Percentiles rank a stretch among this genome's conserved stretches.
phyloP scores from a whole-genome alignment of 306 rosid genomes.

The Spatholobus suberectus region DNA sequence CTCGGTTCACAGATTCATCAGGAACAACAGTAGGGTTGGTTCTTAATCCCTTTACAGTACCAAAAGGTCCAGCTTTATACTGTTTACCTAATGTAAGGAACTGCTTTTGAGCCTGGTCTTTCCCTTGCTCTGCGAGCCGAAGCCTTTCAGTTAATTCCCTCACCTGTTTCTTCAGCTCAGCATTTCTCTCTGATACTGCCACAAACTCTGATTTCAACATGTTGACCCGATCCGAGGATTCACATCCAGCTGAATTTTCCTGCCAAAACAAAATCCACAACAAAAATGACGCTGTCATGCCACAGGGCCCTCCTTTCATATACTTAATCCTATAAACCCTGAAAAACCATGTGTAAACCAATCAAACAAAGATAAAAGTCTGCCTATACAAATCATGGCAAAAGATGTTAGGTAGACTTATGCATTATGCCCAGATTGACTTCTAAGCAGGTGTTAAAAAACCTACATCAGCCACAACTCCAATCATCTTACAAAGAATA shows the following conservation, averaged over 20 bases:
- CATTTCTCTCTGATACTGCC: slow-evolving; percentile 61
- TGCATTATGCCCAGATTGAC: slow-evolving; percentile 7
- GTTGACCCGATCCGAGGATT: slow-evolving; percentile 70
- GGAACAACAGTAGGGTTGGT: slow-evolving; percentile 75
- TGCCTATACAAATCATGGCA: background rate
- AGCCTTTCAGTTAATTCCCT: slow-evolving; percentile 77
- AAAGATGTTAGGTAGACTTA: background rate
- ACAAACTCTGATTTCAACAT: slow-evolving; percentile 69
- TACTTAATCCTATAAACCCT: background rate
- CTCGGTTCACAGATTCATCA: slow-evolving; percentile 87
- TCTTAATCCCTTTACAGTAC: slow-evolving; percentile 80
- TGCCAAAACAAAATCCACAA: slow-evolving; percentile 23
- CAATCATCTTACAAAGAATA: slow-evolving; percentile 19
- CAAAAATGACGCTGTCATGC: slow-evolving; percentile 33
- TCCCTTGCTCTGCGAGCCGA: slow-evolving; percentile 72
- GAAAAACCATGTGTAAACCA: slow-evolving; percentile 12
- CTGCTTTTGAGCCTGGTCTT: slow-evolving; percentile 86
- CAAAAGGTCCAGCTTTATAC: slow-evolving; percentile 81
- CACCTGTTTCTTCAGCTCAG: slow-evolving; percentile 61
- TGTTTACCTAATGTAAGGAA: slow-evolving; percentile 71
- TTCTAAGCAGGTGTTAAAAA: background rate
- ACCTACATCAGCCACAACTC: slow-evolving; percentile 7
- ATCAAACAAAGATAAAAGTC: background rate
- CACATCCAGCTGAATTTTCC: slow-evolving; percentile 68
- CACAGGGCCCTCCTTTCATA: background rate